phyloP scores from a whole-genome alignment of 305 asterid species.

The Plantago coronopus region DNA sequence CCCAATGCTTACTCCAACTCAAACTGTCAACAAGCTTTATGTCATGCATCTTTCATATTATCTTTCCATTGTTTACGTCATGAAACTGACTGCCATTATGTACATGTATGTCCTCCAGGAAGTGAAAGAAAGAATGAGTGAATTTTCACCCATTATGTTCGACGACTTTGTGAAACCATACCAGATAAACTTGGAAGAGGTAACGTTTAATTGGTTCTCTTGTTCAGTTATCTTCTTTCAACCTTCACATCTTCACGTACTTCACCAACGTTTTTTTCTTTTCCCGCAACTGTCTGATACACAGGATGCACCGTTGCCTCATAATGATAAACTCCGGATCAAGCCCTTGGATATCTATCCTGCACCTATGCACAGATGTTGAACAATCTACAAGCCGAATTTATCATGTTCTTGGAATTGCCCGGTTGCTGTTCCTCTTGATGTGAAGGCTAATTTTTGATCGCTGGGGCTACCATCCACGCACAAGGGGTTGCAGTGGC shows the following conservation, averaged over 20 bases:
- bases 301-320: constrained; percentile 85
- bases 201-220: constrained; percentile 13
- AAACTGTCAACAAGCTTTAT: too few relatives aligned
- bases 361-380: constrained; percentile 86
- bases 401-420: not conserved
- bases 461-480: constrained; percentile 29
- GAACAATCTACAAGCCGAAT: constrained; percentile 14
- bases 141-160: constrained; percentile 71
- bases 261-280: not conserved
- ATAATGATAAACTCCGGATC: constrained; percentile 53
- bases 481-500: not conserved
- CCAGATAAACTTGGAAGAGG: constrained; percentile 80
- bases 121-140: constrained; percentile 75
- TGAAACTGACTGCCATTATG: constrained; percentile 6
- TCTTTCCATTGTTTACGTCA: not conserved
- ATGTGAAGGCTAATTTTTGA: not conserved
- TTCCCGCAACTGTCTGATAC: not conserved
- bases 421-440: not conserved
- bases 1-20: too few relatives aligned
- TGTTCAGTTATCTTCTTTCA: too few relatives aligned
- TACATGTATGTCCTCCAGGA: constrained; percentile 50
- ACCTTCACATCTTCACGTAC: too few relatives aligned
- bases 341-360: constrained; percentile 77
- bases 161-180: constrained; percentile 87
- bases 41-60: not conserved